Base-by-base conservation (phyloP, 2,329 filamentous ascomycete species). In the Beauveria caledonica region DNA sequence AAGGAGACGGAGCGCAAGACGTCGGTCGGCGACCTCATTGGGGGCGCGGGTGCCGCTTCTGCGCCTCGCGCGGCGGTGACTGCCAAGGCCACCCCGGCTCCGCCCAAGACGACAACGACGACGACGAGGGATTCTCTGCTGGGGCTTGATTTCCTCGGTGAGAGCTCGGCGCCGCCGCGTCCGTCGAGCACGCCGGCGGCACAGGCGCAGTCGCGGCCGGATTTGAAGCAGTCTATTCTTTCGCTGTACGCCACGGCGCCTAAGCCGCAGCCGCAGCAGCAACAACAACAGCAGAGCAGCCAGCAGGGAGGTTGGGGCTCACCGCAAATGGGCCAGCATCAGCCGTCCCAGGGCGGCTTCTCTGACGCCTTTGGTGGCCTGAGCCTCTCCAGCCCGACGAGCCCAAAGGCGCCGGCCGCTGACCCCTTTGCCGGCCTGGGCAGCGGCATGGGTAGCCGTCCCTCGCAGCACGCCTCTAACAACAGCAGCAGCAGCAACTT, bases 201-300 rank as follows among this genome's bases (percentile, higher is more conserved):
- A 5, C 72, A 80, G 3, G 81, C 82, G 13, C 86, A 89, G 67
- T 95, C 92, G 50, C 83, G 94, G 63, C 92, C 93, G 3, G 94
- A 99, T 71, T 78, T 99, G 62, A 99, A 99, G 76, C 93, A 97
- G 74, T 97, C 93, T 2, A 99, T 99, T 63, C 77, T 99, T 53
- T 99, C 94, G 8, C 82, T 99, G 17, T 99, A 99, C 71, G 91
- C 92, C 11, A 89, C 90, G 8, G 85, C 85, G 5, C 89, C 92
- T 1, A 89, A 91, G 69, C 86, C 90, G n/a, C 88, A 89, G 66
- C 79, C 84, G 10, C 75, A 80, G 23, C 78, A 74, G 57, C 77
- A 80, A 61, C 72, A 75, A 48, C 77, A 78, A 40, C 80, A 82
- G 13, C 80, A 81, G 44, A 79, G 81, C 29, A 89, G 92, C 67